These are phyloP conservation scores for Begonia fuchsioides DNA, from an alignment of 306 rosid species.

Conservation along the genomic window DNA sequence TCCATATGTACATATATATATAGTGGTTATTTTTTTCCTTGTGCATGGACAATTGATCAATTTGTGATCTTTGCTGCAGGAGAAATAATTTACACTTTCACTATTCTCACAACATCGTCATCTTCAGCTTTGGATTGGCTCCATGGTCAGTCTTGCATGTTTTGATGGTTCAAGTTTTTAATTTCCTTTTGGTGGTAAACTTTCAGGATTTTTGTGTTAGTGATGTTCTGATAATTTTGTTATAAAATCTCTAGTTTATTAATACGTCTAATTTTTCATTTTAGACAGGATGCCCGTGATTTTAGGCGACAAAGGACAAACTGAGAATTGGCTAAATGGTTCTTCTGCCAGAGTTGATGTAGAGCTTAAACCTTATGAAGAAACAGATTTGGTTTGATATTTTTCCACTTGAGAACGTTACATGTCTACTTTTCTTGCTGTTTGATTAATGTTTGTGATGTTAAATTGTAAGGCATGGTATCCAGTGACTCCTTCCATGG, in stretches of 20 bases:
- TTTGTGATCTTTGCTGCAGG: neutral
- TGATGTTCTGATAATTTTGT: neutral
- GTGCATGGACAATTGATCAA: neutral
- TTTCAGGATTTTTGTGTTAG: neutral
- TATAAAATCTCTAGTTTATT: too few species aligned
- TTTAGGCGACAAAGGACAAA: slow-evolving; percentile 40
- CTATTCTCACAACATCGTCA: slow-evolving; percentile 52
- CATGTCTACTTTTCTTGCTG: too few species aligned
- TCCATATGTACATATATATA: too few species aligned
- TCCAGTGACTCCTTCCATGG: slow-evolving; percentile 81
- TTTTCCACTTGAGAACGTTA: neutral
- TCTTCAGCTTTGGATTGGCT: slow-evolving; percentile 73
- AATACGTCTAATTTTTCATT: slow-evolving; percentile 5
- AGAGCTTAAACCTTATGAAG: slow-evolving; percentile 62
- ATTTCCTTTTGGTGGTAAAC: neutral
- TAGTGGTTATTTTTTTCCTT: neutral
- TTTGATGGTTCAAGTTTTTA: neutral
- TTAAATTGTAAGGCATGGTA: slow-evolving; percentile 43
- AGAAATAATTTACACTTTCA: neutral
- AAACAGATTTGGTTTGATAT: slow-evolving; percentile 59
- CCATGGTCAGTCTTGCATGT: slow-evolving; percentile 52
- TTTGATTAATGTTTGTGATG: too few species aligned
- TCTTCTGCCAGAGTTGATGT: slow-evolving; percentile 35
- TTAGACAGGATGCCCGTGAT: slow-evolving; percentile 37
- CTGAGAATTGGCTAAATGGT: slow-evolving; percentile 54